phyloP scores from a whole-genome alignment of 177 flowering plant genomes.

The Tripterygium wilfordii region DNA sequence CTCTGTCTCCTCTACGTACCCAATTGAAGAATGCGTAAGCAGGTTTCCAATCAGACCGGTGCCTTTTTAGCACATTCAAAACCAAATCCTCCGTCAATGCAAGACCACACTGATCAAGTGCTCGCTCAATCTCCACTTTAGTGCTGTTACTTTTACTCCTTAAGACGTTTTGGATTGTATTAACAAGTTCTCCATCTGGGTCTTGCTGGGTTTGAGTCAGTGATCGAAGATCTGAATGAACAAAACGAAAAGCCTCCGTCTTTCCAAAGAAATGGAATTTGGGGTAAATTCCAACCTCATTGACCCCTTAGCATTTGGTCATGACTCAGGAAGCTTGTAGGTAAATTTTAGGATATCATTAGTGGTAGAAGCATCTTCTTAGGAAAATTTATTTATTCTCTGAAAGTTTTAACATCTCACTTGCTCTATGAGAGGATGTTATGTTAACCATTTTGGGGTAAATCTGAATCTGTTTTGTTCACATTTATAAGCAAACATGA shows the following conservation, averaged over 20 bases:
- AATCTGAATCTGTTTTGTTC: no score
- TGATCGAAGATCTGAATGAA: conserved; percentile 1
- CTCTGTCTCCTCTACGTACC: conserved; percentile 27
- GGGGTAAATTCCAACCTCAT: neutral
- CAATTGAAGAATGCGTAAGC: conserved; percentile 67
- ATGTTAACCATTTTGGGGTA: no score
- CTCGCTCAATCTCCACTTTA: conserved; percentile 28
- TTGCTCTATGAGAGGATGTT: no score
- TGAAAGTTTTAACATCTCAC: no score
- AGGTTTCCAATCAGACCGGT: conserved; percentile 68
- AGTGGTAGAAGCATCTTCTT: no score
- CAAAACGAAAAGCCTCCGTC: neutral
- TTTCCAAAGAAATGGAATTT: neutral
- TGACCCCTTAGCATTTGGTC: no score
- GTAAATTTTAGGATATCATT: no score
- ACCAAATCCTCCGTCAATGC: conserved; percentile 45
- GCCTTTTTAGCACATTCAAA: conserved; percentile 53
- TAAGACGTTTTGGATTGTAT: conserved; percentile 43
- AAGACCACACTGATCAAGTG: conserved; percentile 34
- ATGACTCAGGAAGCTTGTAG: no score
- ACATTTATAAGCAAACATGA: no score
- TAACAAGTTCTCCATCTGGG: conserved; percentile 17
- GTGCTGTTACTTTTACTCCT: conserved; percentile 28
- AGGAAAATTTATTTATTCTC: no score
- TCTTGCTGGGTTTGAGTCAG: neutral